Base-by-base conservation (phyloP, 2,329 filamentous ascomycete genomes). In the Ophiostoma australiae region DNA sequence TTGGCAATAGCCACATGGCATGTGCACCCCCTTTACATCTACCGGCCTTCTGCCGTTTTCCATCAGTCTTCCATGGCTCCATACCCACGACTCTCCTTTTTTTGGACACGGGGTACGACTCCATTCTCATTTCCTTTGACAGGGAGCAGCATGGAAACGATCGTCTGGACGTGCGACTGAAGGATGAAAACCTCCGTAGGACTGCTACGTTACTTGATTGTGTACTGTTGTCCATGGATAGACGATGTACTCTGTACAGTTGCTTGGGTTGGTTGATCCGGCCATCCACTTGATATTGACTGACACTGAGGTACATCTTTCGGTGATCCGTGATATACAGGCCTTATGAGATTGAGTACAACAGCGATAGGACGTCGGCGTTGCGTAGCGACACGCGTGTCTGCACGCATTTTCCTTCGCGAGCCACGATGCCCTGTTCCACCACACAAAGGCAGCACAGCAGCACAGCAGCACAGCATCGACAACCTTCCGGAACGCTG, bases 1-100 rank as follows among this genome's bases (percentile, higher is more conserved):
- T 33, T 65, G 61, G 15, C 33, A 65, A 48, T 17, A 68, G 66
- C 66, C 66, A 68, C 66, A 68, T 68, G 66, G 66, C 66, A 44
- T 67, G 37, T 37, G 11, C 27, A n/a, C 31, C 27, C 66, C 66
- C 35, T 3, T 55, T 41, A n/a, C 17, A 10, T n/a, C 20, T 35
- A 10, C 27, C 67, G 67, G 37, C 27, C 41, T 55, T 68, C 44
- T 48, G 8, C n/a, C 27, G 27, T 55, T n/a, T 68, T 68, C 67
- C 23, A 52, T 52, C 20, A 20, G n/a, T 33, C n/a, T 68, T 67
- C 66, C 39, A 44, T 37, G 20, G 35, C 33, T 11, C 20, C 58
- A 63, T 31, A 33, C 58, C n/a, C 3, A 23, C n/a, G 35, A 15
- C 6, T 23, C 17, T 66, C 33, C 15, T 35, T 20, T 20, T 15